Conservation (phyloP, 1,139 yeast genomes). For the Saccharomycopsis hybrid region DNA sequence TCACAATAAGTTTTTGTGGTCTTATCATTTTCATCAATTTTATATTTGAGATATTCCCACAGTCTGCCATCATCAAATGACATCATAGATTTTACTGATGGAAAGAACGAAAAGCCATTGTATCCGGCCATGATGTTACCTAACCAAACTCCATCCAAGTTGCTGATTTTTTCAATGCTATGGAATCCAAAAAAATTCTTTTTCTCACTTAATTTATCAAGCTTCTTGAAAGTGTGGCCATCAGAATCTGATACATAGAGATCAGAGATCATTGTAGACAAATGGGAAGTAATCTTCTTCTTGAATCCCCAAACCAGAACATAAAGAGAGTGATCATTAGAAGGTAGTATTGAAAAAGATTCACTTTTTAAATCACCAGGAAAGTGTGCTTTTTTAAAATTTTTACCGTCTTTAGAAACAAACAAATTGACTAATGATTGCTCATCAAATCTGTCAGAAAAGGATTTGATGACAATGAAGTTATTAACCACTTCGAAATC, state of each 20-base stretch:
- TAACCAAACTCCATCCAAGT: slow-evolving; percentile 68
- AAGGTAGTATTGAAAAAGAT: slow-evolving; percentile 46
- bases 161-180: slow-evolving; percentile 45
- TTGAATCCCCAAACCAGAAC: slow-evolving; percentile 40
- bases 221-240: slow-evolving; percentile 48
- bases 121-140: slow-evolving; percentile 35
- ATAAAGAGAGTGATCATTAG: slow-evolving; percentile 48
- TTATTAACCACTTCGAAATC: slow-evolving; percentile 44
- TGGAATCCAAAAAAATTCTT: slow-evolving; percentile 35
- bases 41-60: slow-evolving; percentile 45
- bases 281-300: slow-evolving; percentile 21
- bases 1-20: slow-evolving; percentile 25
- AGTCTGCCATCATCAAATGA: slow-evolving; percentile 60
- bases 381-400: slow-evolving; percentile 48
- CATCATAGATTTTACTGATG: slow-evolving; percentile 35
- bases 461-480: slow-evolving; percentile 48
- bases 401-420: slow-evolving; percentile 52
- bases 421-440: slow-evolving; percentile 42
- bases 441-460: slow-evolving; percentile 39
- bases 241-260: slow-evolving; percentile 57
- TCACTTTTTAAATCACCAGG: slow-evolving; percentile 39
- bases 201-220: slow-evolving; percentile 31
- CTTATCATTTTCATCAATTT: slow-evolving; percentile 41
- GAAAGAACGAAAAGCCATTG: slow-evolving; percentile 19
- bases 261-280: slow-evolving; percentile 29